Percentiles rank a stretch among this genome's conserved stretches.
Conservation (phyloP, 2,329 filamentous ascomycete genomes). For the Amesomyces nigricolor region DNA sequence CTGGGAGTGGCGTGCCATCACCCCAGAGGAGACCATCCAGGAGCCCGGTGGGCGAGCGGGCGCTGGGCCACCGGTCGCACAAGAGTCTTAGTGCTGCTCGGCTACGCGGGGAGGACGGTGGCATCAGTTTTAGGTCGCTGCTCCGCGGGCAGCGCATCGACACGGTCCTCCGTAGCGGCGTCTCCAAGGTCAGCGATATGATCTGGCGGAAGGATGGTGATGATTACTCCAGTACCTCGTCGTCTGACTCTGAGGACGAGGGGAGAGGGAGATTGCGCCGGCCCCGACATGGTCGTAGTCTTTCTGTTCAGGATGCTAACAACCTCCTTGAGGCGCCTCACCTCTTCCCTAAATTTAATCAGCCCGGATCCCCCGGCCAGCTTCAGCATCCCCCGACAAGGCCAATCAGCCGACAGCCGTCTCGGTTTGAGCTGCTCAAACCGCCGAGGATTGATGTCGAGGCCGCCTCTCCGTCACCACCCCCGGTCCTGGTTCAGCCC, state of each 20-base stretch:
- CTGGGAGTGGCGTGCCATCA: conserved; percentile 27
- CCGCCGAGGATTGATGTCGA: conserved; percentile 45
- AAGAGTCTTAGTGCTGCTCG: conserved; percentile 46
- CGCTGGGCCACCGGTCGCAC: conserved; percentile 42
- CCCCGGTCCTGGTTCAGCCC: conserved; percentile 21
- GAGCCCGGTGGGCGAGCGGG: conserved; percentile 37
- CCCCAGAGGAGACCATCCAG: conserved; percentile 31
- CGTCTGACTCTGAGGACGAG: conserved; percentile 47
- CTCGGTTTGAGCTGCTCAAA: conserved; percentile 44
- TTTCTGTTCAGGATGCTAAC: conserved; percentile 32
- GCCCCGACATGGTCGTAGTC: conserved; percentile 30
- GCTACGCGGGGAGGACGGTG: conserved; percentile 41
- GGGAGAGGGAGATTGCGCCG: conserved; percentile 36
- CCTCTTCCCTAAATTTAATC: conserved; percentile 37
- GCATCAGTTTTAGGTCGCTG: conserved; percentile 59
- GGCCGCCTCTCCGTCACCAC: conserved; percentile 37
- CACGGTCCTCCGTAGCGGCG: conserved; percentile 58
- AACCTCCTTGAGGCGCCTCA: conserved; percentile 50
- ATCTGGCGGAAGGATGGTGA: conserved; percentile 49
- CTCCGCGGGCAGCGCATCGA: conserved; percentile 74
- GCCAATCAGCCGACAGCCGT: conserved; percentile 37
- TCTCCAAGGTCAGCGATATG: conserved; percentile 52
- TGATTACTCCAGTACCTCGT: conserved; percentile 37
- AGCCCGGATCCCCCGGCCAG: conserved; percentile 19
- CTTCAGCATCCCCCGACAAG: conserved; percentile 26